These are phyloP conservation scores for Eruca vesicaria DNA, from an alignment of 441 rosid species.

Conservation along the genomic window DNA sequence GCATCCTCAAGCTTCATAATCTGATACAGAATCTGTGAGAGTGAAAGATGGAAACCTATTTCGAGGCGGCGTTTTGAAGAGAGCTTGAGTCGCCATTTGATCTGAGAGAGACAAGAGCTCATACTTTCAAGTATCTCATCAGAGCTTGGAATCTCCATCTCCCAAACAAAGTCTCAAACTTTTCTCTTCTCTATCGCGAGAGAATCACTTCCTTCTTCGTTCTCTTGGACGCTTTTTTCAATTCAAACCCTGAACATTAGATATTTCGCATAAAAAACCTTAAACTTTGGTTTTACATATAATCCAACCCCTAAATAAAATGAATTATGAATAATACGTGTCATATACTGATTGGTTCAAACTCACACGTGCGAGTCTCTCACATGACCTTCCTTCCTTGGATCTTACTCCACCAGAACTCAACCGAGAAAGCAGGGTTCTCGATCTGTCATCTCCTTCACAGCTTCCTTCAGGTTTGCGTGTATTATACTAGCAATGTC, in stretches of 20 bases:
- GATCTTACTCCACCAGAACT: neutral
- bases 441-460: neutral
- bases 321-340: neutral
- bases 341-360: neutral
- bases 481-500: neutral
- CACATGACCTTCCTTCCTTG: conserved; percentile 12
- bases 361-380: conserved; percentile 25
- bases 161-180: neutral
- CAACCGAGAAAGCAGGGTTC: conserved; percentile 4
- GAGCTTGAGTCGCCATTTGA: conserved; percentile 79
- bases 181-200: neutral
- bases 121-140: conserved; percentile 54
- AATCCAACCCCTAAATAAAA: too few relatives aligned
- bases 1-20: too few relatives aligned
- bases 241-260: neutral
- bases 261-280: neutral
- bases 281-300: neutral
- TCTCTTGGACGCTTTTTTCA: neutral
- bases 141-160: conserved; percentile 46
- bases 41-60: conserved; percentile 50
- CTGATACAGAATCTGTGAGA: too few relatives aligned
- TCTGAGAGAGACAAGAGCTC: conserved; percentile 49
- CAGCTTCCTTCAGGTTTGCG: neutral
- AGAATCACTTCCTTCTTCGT: neutral
- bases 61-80: conserved; percentile 70